These are phyloP conservation scores for Phytophthora brassicae DNA, from an alignment of 352 stramenopile species.

Conservation along the genomic window DNA sequence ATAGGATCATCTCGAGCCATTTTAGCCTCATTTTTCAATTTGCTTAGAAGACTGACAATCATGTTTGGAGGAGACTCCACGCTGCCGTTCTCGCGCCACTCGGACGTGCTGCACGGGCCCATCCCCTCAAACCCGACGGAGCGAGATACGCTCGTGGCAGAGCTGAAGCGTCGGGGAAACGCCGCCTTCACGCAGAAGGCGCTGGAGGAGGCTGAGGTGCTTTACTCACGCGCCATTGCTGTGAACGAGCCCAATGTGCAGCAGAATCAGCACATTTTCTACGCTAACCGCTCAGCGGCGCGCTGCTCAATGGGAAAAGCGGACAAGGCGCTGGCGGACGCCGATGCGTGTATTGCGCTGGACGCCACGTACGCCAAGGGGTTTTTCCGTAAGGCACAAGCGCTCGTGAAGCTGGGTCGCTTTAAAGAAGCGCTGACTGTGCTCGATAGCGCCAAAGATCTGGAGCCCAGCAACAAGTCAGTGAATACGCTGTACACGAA, in stretches of 20 bases:
- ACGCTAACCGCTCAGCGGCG: conserved; percentile 87
- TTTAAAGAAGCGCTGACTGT: conserved; percentile 64
- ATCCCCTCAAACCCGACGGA: conserved; percentile 49
- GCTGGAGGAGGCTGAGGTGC: conserved; percentile 91
- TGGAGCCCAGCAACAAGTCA: conserved; percentile 80
- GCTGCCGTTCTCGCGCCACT: conserved; percentile 79
- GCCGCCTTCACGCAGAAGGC: conserved; percentile 83
- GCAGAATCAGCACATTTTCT: conserved; percentile 84
- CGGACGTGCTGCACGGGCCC: conserved; percentile 72
- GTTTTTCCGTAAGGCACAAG: conserved; percentile 83
- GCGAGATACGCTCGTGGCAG: conserved; percentile 70
- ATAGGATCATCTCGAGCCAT: too few relatives aligned
- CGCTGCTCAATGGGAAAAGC: conserved; percentile 83
- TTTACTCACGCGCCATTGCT: conserved; percentile 97
- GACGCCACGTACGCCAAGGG: conserved; percentile 78
- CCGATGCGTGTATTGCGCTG: conserved; percentile 59
- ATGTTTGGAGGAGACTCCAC: conserved; percentile 75
- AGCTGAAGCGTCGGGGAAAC: conserved; percentile 89
- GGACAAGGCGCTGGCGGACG: conserved; percentile 63
- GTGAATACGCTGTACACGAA: conserved; percentile 61
- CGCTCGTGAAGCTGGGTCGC: conserved; percentile 68
- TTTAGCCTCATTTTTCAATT: not conserved
- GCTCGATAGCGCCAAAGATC: conserved; percentile 58
- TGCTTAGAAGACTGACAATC: not conserved
- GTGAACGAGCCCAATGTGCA: conserved; percentile 55